A percentile compares a stretch with the other conserved stretches of the same genome.
Conservation (phyloP, 2,329 filamentous ascomycete species). For the Botryotinia globosa region DNA sequence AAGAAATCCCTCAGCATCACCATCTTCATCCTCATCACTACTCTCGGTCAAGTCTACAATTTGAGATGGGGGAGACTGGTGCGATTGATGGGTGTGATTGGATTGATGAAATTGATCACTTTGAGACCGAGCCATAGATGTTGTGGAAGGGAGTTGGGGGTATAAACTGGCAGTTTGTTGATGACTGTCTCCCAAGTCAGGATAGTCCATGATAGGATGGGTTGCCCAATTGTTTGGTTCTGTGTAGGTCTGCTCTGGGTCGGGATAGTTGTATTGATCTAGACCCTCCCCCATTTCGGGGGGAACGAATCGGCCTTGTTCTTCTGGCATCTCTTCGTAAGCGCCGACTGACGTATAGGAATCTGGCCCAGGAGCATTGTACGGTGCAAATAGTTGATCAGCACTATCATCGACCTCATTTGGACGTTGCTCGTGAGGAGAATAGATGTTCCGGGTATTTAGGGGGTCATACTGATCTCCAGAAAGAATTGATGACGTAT, state of each 20-base stretch:
- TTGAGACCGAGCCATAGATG: conserved; percentile 30
- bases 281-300: background rate
- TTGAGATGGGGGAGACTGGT: conserved; percentile 24
- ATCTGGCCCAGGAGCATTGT: background rate
- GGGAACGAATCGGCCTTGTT: background rate
- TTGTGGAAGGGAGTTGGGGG: conserved; percentile 21
- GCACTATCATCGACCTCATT: background rate
- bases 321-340: background rate
- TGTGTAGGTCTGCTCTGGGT: conserved; percentile 19
- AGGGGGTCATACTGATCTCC: background rate
- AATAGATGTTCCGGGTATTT: background rate
- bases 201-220: conserved; percentile 25
- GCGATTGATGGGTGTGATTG: background rate
- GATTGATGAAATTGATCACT: conserved; percentile 27
- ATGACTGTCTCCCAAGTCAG: conserved; percentile 22
- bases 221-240: conserved; percentile 8
- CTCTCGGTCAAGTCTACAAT: conserved; percentile 34
- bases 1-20: conserved; percentile 17
- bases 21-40: conserved; percentile 27
- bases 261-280: conserved; percentile 15
- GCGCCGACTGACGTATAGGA: background rate
- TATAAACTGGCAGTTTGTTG: conserved; percentile 9
- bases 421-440: background rate
- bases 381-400: background rate
- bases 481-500: background rate